Evolutionary conservation across 1,284 basidiomycete genomes (phyloP), one percentile per base, ranked within the genome.

Genomic region (Gomphus bonarii): DNA sequence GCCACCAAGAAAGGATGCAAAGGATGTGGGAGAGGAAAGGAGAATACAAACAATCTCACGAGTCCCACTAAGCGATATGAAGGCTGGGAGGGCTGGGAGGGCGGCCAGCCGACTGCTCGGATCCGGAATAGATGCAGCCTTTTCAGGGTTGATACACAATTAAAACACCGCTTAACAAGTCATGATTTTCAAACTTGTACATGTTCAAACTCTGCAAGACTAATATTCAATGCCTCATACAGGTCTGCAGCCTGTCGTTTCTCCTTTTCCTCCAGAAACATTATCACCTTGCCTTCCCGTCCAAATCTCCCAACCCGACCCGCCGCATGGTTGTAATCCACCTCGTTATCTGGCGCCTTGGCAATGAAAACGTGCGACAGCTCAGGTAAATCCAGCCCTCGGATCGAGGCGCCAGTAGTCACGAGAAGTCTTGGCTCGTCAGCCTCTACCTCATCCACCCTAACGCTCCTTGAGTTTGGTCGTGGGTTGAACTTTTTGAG

Each of bases 301-400:
- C 84, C 82, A 65, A 87, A 85, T 55, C 87, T 76, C 14, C 86
- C 85, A 7, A 85, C 84, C 14, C 88, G 80, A n/a, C 87, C 88
- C 2, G 84, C 80, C 55, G 84, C 69, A 63, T 90, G 87, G 61
- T 83, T 64, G 65, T 89, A 90, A 12, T 57, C 53, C 14, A 54
- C 48, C 50, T 72, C 73, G 64, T 85, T 83, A 57, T 78, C 77
- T 7, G 78, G 77, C 1, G 83, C 68, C 5, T 84, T 85, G 44
- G 85, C 68, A 55, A 88, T 72, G 65, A 89, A 88, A 18, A 89
- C 85, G 64, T 89, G 87, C 51, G 78, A 79, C 62, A 90, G 71
- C 58, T 75, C 75, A 10, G 82, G 82, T 48, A 90, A 68, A 68
- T 90, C 87, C 53, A 90, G 69, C 14, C 87, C 87, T 43, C 88